Evolutionary conservation across 768 basidiomycete species (phyloP).

Genomic region (Hemileccinum impolitum): DNA sequence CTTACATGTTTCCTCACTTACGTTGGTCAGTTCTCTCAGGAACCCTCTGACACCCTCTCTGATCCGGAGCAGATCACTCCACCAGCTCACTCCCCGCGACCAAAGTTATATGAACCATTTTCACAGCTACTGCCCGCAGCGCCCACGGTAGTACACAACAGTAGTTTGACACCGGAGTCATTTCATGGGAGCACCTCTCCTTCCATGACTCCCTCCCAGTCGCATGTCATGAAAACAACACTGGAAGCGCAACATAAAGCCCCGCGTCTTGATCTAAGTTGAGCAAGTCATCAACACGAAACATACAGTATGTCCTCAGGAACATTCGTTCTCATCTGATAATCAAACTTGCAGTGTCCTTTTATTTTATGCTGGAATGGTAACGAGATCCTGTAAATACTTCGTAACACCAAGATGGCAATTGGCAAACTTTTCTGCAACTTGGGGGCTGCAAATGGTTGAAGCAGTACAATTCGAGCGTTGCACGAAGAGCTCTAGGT

Average conservation of each 20-base stretch:
- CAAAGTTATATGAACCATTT: conserved; percentile 40
- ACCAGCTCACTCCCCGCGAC: conserved; percentile 39
- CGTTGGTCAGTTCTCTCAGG: conserved; percentile 41
- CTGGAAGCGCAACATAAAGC: conserved; percentile 18
- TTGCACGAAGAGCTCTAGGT: no score
- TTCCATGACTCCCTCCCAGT: conserved; percentile 28
- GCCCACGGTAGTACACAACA: conserved; percentile 29
- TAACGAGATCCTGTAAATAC: conserved; percentile 4
- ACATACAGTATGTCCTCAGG: neutral
- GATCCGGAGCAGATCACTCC: conserved; percentile 42
- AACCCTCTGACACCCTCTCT: conserved; percentile 3
- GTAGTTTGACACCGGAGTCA: conserved; percentile 54
- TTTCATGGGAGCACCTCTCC: conserved; percentile 59
- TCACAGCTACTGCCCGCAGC: conserved; percentile 28
- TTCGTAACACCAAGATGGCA: no score
- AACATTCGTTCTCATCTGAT: neutral
- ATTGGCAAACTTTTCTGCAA: neutral
- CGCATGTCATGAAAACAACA: conserved; percentile 9
- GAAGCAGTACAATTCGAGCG: neutral
- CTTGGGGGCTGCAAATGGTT: neutral
- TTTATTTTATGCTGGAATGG: neutral
- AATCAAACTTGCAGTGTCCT: neutral
- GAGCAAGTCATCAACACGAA: conserved; percentile 3
- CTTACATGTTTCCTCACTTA: conserved; percentile 49
- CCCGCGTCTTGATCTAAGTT: conserved; percentile 29